phyloP scores from a whole-genome alignment of 140 eudicot species.

The Anethum foeniculum region DNA sequence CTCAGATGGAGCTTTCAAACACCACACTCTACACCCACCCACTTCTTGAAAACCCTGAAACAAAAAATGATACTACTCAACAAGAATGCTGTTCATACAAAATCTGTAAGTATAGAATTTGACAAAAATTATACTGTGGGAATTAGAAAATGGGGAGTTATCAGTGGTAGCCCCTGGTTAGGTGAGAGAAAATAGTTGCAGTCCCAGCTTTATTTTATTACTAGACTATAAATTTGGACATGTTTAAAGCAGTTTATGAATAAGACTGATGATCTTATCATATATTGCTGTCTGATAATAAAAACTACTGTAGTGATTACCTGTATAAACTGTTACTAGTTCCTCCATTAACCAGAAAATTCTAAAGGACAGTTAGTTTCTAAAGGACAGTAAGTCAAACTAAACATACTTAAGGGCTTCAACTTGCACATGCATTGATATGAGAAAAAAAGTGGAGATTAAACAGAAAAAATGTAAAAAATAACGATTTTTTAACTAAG shows the following conservation, averaged over 20 bases:
- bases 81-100: slow-evolving; percentile 20
- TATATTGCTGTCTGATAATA: background rate
- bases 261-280: slow-evolving; percentile 27
- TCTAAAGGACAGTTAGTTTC: too few species aligned
- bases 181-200: slow-evolving; percentile 47
- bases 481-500: too few species aligned
- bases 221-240: background rate
- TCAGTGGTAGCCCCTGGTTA: slow-evolving; percentile 39
- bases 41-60: slow-evolving; percentile 19
- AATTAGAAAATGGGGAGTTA: slow-evolving; percentile 53
- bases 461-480: too few species aligned
- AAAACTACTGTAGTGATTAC: background rate
- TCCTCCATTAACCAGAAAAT: background rate
- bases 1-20: slow-evolving; percentile 46
- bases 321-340: background rate
- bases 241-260: slow-evolving; percentile 9
- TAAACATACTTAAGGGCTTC: background rate
- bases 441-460: background rate
- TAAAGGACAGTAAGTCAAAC: background rate
- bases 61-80: slow-evolving; percentile 22
- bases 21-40: slow-evolving; percentile 22
- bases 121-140: background rate
- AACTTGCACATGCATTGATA: background rate
- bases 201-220: slow-evolving; percentile 21
- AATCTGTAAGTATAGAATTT: background rate